phyloP scores from a whole-genome alignment of 305 asterid species.

The Fraxinus floribunda region DNA sequence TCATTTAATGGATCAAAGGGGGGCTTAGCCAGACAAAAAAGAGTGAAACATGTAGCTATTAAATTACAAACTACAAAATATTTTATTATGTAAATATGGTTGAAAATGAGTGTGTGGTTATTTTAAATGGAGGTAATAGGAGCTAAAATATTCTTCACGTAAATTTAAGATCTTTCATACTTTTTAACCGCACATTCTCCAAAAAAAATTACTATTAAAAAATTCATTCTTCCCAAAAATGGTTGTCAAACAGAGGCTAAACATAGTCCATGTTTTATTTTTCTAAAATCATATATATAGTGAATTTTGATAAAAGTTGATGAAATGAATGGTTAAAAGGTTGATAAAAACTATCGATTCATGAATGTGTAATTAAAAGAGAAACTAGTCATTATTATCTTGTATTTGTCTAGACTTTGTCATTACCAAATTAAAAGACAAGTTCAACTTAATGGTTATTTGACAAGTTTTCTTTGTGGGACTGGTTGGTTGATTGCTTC shows the following conservation, averaged over 20 bases:
- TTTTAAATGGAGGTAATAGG: background rate
- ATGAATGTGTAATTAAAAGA: background rate
- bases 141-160: too few relatives aligned
- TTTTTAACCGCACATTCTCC: too few relatives aligned
- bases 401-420: background rate
- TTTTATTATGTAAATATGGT: background rate
- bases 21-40: too few relatives aligned
- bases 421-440: background rate
- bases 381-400: background rate
- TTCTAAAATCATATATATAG: too few relatives aligned
- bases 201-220: too few relatives aligned
- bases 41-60: too few relatives aligned
- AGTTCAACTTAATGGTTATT: background rate
- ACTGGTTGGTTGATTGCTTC: background rate
- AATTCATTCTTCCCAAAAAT: background rate
- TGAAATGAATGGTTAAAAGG: background rate
- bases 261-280: background rate
- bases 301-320: too few relatives aligned
- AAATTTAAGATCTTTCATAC: too few relatives aligned
- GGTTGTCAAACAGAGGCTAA: background rate
- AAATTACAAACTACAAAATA: too few relatives aligned
- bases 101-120: background rate
- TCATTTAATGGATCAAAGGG: too few relatives aligned
- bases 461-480: background rate
- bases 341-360: background rate